phyloP scores from a whole-genome alignment of 371 early-diverging fungal genomes.

The Mortierella sp. region DNA sequence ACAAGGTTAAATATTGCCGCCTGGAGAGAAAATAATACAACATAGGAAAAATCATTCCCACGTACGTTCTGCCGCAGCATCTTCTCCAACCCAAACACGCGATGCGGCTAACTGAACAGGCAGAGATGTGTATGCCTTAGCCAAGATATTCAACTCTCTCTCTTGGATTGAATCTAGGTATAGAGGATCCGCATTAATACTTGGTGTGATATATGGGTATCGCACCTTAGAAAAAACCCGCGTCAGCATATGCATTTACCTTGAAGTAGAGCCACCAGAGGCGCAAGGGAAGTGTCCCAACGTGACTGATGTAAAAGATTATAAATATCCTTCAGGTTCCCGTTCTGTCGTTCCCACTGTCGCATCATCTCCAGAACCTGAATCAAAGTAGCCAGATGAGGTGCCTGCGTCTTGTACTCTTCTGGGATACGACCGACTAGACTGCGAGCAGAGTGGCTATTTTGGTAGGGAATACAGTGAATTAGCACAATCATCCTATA shows the following conservation, averaged over 20 bases:
- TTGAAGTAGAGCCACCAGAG: conserved; percentile 43
- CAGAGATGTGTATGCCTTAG: conserved; percentile 53
- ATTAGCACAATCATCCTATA: background rate
- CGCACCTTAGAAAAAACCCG: background rate
- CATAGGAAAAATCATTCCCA: background rate
- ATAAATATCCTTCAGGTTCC: conserved; percentile 45
- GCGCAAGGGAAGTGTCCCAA: conserved; percentile 44
- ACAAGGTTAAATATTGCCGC: background rate
- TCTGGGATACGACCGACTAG: conserved; percentile 39
- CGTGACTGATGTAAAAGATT: conserved; percentile 40
- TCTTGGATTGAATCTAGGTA: conserved; percentile 50
- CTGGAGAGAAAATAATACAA: background rate
- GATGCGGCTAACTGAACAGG: conserved; percentile 55
- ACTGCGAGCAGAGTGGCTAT: conserved; percentile 44
- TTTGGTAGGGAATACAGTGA: background rate
- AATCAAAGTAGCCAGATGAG: conserved; percentile 33
- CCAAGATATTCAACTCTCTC: conserved; percentile 45
- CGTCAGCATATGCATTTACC: conserved; percentile 6
- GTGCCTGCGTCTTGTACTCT: conserved; percentile 32
- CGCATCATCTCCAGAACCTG: conserved; percentile 35
- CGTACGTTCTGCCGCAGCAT: conserved; percentile 53
- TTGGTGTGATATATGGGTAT: background rate
- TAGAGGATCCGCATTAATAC: background rate
- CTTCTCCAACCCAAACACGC: conserved; percentile 43
- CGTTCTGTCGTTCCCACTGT: conserved; percentile 54